Evolutionary conservation across 176 grass and related monocot genomes (phyloP).

Genomic region (Thalia dealbata): DNA sequence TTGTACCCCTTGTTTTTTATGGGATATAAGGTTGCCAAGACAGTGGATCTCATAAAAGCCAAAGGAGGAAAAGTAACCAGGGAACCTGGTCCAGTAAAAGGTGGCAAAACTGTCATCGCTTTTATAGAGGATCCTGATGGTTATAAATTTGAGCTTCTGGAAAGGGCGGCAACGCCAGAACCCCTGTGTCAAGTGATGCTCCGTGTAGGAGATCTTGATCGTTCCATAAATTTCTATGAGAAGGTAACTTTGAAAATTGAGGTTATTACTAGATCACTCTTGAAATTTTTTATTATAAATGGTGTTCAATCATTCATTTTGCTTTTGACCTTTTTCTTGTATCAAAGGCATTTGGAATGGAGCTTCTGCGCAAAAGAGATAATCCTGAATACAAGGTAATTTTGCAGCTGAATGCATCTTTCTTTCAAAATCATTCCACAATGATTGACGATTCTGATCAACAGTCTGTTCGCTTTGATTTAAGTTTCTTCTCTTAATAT

Average conservation of each 20-base stretch:
- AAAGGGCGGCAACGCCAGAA: conserved; percentile 77
- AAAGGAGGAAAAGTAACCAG: conserved; percentile 85
- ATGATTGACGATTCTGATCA: too few relatives aligned
- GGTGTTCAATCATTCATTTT: conserved; percentile 5
- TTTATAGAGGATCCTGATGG: conserved; percentile 94
- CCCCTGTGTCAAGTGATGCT: conserved; percentile 97
- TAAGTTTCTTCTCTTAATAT: too few relatives aligned
- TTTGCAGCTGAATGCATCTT: not conserved
- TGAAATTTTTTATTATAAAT: not conserved
- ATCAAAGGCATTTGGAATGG: conserved; percentile 93
- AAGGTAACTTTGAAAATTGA: conserved; percentile 40
- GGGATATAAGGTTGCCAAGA: conserved; percentile 59
- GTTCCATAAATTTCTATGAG: conserved; percentile 82
- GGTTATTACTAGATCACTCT: not conserved
- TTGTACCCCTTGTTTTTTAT: not conserved
- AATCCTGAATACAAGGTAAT: conserved; percentile 89
- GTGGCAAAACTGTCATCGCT: conserved; percentile 68
- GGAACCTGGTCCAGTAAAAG: conserved; percentile 83
- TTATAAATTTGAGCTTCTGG: conserved; percentile 91
- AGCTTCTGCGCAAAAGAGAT: conserved; percentile 81
- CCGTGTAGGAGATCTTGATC: conserved; percentile 82
- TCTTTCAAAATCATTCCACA: too few relatives aligned
- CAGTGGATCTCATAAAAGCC: conserved; percentile 88
- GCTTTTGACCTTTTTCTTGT: conserved; percentile 15
- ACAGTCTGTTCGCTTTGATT: too few relatives aligned